Base-by-base conservation (phyloP, 2,329 filamentous ascomycete species). In the Neofusicoccum laricinum region DNA sequence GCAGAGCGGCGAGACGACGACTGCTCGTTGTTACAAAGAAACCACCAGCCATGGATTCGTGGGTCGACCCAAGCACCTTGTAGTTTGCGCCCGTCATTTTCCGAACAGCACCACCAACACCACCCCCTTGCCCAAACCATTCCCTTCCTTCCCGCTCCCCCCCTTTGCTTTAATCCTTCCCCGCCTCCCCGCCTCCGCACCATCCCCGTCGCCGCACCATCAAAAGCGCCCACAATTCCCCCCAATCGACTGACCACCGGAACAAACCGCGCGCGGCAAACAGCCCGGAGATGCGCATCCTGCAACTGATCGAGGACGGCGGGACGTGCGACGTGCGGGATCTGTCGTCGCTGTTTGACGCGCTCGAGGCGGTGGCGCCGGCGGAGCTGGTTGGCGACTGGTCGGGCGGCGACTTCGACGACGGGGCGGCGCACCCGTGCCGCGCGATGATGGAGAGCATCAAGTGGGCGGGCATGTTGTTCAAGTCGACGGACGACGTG, bases 31-130 rank as follows among this genome's bases (percentile, higher is more conserved):
- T 38, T 38, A 8, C 36, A 38, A 38, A 38, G 36, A 38, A 38
- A n/a, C 19, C 38, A 36, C 25, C 55, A 46, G 55, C 55, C 55
- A 59, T 59, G 55, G 40, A 59, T n/a, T 59, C 55, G 55, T 59
- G 41, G 30, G 55, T 59, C 55, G 25, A 59, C 55, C 55, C 41
- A n/a, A 59, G 34, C 30, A 59, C 40, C 41, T 59, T 59, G 55
- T 46, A 59, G 40, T 17, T 46, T 58, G 40, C 40, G 40, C 53
- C 40, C 40, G 40, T 45, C 40, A 45, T 30, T 30, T 34, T 45
- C 4, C 11, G 14, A 6, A 25, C 3, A 41, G n/a, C 50, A 55
- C 50, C 50, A 6, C 11, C 32, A 19, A 30, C 25, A 30, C 25
- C 25, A 30, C 34, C 17, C 17, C 34, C 19, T 38, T 19, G 7